A percentile compares a stretch with the other conserved stretches of the same genome.
Evolutionary conservation across 495 filamentous ascomycete species (phyloP).

Genomic region (Parachaetomium inaequale): DNA sequence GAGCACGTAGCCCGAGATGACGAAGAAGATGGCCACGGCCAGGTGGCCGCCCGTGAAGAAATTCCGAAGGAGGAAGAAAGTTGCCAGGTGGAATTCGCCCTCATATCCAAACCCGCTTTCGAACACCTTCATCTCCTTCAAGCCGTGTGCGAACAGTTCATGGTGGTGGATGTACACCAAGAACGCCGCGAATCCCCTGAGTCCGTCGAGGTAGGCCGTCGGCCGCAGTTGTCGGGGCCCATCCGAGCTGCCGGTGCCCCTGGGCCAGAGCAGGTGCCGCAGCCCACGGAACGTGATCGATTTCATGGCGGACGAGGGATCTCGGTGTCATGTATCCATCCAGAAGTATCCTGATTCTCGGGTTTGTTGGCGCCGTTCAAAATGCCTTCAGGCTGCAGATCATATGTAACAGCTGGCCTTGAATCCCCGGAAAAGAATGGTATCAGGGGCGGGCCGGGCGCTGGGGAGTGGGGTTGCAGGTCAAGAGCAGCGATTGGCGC

Average conservation of each 20-base stretch:
- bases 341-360: background rate
- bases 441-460: background rate
- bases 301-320: conserved; percentile 19
- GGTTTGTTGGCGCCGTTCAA: background rate
- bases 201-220: conserved; percentile 48
- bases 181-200: conserved; percentile 45
- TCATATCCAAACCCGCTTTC: conserved; percentile 37
- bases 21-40: conserved; percentile 50
- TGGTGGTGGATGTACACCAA: conserved; percentile 49
- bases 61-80: conserved; percentile 35
- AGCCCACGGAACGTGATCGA: conserved; percentile 23
- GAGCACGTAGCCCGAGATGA: conserved; percentile 52
- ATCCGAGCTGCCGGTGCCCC: conserved; percentile 8
- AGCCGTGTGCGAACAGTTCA: conserved; percentile 39
- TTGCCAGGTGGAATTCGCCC: conserved; percentile 39
- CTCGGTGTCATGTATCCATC: conserved; percentile 5
- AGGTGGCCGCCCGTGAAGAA: conserved; percentile 49
- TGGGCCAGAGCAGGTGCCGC: conserved; percentile 26
- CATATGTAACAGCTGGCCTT: background rate
- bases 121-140: conserved; percentile 26
- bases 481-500: background rate
- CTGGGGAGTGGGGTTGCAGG: background rate
- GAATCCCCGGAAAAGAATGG: background rate
- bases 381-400: background rate
- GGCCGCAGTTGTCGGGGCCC: conserved; percentile 24